Evolutionary conservation across 2,329 filamentous ascomycete genomes (phyloP), one percentile per base, ranked within the genome.

Genomic region (Calonectria pauciramosa): DNA sequence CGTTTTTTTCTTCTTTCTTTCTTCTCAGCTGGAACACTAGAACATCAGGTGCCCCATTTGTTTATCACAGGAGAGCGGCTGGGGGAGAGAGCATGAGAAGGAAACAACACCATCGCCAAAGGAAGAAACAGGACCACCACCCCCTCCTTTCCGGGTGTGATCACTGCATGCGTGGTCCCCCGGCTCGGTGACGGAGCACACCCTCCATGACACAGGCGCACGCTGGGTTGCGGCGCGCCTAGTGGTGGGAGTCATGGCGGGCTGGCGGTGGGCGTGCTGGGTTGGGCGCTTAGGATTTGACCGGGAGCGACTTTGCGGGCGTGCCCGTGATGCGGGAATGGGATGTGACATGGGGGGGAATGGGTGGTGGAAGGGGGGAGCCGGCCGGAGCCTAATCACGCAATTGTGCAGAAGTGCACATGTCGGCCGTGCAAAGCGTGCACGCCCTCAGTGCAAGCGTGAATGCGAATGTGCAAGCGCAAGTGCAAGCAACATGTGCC

Each of bases 231-330:
- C 23, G 13, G 23, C 49, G 54, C 54, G 54, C n/a, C 54, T 59
- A 59, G 54, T 59, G 54, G 54, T 13, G 54, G 54, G 34, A 36
- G 54, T n/a, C 32, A 36, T 20, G 52, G 52, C 20, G 52, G 28
- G 54, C 32, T 34, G 52, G 52, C 32, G 36, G 36, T 30, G 59
- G 36, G 36, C 26, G 59, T 64, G 59, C 59, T 47, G 23, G 54
- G 59, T 38, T 70, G 54, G 68, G 68, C 68, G 68, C 68, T 70
- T 70, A 63, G 28, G 23, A 23, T 28, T 47, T 52, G 32, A 14
- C 52, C 66, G 34, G 51, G 51, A 44, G 54, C 23, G n/a, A 51
- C 18, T 52, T 38, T 54, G 47, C 49, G 51, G 38, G 32, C 26
- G 26, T 34, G 66, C 49, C 28, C 41, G 28, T 69, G 38, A 32